Conservation (phyloP, 306 rosid species). For the Potentilla sterilis region DNA sequence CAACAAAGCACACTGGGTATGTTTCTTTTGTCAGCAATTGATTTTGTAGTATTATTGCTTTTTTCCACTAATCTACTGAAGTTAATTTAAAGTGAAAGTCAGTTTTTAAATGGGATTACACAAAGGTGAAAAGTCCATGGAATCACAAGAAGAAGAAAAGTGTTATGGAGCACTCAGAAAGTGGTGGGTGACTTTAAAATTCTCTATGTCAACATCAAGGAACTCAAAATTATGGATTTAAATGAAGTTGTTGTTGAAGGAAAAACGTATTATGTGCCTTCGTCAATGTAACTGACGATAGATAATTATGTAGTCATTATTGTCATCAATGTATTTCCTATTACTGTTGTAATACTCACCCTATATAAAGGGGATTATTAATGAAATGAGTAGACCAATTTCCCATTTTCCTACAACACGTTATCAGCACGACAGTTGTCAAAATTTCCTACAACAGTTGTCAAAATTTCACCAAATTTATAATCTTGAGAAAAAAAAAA, state of each 20-base stretch:
- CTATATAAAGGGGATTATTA: too few species aligned
- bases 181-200: conserved; percentile 9
- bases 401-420: too few species aligned
- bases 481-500: not conserved
- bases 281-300: too few species aligned
- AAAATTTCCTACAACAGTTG: too few species aligned
- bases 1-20: not conserved
- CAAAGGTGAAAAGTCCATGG: not conserved
- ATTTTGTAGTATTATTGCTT: not conserved
- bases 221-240: not conserved
- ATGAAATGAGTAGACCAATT: too few species aligned
- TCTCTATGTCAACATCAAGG: conserved; percentile 17
- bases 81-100: not conserved
- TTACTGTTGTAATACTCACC: too few species aligned
- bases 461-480: conserved; percentile 14
- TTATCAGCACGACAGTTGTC: too few species aligned
- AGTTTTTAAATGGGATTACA: not conserved
- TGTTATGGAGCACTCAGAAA: conserved; percentile 13
- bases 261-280: too few species aligned
- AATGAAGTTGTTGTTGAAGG: too few species aligned
- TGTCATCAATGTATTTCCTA: too few species aligned
- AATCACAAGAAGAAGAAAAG: conserved; percentile 4
- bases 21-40: not conserved
- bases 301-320: too few species aligned
- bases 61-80: not conserved